A percentile compares a stretch with the other conserved stretches of the same genome.
phyloP scores from a whole-genome alignment of 202 grass and related monocot species.

The Setaria viridis region DNA sequence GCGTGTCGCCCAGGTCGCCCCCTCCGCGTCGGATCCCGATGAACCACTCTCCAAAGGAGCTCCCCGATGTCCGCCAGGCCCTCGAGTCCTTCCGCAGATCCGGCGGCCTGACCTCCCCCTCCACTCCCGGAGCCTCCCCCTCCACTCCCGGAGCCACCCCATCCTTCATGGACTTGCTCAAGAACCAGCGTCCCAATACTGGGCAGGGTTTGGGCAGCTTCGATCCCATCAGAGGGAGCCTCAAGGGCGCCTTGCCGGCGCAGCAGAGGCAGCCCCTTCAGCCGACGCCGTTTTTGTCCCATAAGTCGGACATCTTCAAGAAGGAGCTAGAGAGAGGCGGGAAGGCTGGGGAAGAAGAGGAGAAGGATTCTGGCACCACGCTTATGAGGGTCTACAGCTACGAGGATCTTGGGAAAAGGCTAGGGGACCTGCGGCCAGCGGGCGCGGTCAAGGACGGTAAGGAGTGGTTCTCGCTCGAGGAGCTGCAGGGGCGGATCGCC shows the following conservation, averaged over 20 bases:
- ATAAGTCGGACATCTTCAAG: slow-evolving; percentile 34
- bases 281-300: neutral
- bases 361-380: slow-evolving; percentile 24
- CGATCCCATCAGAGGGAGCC: slow-evolving; percentile 30
- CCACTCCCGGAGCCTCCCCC: neutral
- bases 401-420: slow-evolving; percentile 70
- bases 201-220: neutral
- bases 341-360: slow-evolving; percentile 11
- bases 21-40: slow-evolving; percentile 45
- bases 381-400: slow-evolving; percentile 59
- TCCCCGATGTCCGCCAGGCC: slow-evolving; percentile 46
- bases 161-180: slow-evolving; percentile 60
- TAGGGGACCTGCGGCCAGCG: slow-evolving; percentile 60
- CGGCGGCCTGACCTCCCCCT: slow-evolving; percentile 14
- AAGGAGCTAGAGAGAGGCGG: slow-evolving; percentile 50
- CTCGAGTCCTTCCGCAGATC: slow-evolving; percentile 46
- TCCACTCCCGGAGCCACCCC: slow-evolving; percentile 24
- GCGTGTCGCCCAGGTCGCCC: slow-evolving; percentile 35
- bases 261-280: neutral
- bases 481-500: slow-evolving; percentile 73
- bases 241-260: slow-evolving; percentile 10
- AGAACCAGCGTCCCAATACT: slow-evolving; percentile 19
- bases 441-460: slow-evolving; percentile 58
- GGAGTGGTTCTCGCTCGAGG: slow-evolving; percentile 71
- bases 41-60: neutral